These are phyloP conservation scores for Isochrysis galbana DNA, from an alignment of 78 protist species.

Conservation along the genomic window DNA sequence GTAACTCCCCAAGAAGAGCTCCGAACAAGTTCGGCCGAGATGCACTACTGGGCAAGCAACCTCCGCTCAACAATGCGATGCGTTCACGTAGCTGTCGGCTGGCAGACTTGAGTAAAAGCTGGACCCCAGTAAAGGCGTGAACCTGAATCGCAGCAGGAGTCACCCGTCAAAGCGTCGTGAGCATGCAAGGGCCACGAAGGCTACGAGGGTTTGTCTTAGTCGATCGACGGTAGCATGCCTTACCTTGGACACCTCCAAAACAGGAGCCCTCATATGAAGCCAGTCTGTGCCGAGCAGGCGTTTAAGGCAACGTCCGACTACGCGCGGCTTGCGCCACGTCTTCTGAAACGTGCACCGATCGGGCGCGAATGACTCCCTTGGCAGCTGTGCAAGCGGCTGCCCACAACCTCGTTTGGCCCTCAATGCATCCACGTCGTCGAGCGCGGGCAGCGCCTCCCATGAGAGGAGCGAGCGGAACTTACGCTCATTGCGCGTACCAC, in stretches of 20 bases:
- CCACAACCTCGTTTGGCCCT: neutral
- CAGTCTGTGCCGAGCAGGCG: neutral
- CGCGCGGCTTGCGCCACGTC: neutral
- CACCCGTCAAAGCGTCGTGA: neutral
- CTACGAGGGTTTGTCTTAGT: too few relatives aligned
- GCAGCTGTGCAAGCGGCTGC: neutral
- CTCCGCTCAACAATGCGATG: neutral
- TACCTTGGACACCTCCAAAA: neutral
- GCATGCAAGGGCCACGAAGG: neutral
- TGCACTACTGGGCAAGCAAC: neutral
- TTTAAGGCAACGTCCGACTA: neutral
- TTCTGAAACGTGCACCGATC: neutral
- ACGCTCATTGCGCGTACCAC: neutral
- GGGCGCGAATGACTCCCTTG: neutral
- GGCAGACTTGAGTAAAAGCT: neutral
- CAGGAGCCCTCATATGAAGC: neutral
- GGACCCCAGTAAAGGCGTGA: neutral
- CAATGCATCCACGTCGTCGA: neutral
- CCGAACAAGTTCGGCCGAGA: neutral
- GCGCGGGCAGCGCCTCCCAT: neutral
- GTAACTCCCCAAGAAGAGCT: neutral
- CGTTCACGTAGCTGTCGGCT: neutral
- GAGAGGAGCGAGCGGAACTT: neutral
- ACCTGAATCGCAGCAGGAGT: neutral
- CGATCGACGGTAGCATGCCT: too few relatives aligned